Conservation (phyloP, 345 rosid species). For the Lagerstroemia speciosa region DNA sequence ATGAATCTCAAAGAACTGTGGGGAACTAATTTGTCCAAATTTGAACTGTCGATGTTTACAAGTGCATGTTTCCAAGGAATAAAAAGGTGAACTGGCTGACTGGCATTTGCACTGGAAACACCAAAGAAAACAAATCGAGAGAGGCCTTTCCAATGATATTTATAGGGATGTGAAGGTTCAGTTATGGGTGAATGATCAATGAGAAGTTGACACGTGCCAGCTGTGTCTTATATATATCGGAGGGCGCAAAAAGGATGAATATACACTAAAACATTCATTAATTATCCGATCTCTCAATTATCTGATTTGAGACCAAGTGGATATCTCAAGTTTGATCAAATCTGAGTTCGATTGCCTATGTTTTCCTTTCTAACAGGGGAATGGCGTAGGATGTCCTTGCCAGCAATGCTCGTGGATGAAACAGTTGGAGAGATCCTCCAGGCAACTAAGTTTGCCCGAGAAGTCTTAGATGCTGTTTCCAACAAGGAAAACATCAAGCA, state of each 20-base stretch:
- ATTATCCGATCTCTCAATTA: neutral
- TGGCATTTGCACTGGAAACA: no score
- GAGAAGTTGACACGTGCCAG: no score
- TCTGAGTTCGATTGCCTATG: neutral
- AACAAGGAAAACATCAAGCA: slow-evolving; percentile 27
- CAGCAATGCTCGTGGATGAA: slow-evolving; percentile 95
- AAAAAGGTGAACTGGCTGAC: no score
- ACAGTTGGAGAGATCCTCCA: slow-evolving; percentile 84
- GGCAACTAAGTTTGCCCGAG: slow-evolving; percentile 76
- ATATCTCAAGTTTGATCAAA: neutral
- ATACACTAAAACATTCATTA: no score
- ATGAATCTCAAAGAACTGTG: neutral
- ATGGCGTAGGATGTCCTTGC: slow-evolving; percentile 82
- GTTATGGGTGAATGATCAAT: no score
- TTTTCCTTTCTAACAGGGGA: slow-evolving; percentile 44
- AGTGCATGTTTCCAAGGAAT: no score
- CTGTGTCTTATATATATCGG: no score
- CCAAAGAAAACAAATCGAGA: no score
- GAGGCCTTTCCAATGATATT: no score
- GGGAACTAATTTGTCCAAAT: neutral
- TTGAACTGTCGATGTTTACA: neutral
- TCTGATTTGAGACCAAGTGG: neutral
- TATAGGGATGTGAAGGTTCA: no score
- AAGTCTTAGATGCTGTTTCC: slow-evolving; percentile 52
- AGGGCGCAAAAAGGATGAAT: no score